These are phyloP conservation scores for Pseudocercospora crystallina DNA, from an alignment of 2,329 filamentous ascomycete genomes.

Conservation along the genomic window DNA sequence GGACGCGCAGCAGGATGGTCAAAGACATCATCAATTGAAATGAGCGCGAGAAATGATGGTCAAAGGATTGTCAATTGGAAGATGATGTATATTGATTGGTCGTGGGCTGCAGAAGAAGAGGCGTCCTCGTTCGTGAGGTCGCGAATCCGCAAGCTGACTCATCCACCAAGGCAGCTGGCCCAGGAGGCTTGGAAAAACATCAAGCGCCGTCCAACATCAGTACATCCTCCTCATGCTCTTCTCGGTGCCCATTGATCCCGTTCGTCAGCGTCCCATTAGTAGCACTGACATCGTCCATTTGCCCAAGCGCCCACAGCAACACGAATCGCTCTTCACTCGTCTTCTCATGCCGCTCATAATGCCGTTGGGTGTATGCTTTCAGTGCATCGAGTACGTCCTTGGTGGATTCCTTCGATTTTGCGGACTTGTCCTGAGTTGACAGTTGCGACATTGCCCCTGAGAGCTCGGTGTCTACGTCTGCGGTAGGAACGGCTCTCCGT, in stretches of 20 bases:
- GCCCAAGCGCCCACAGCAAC: conserved; percentile 85
- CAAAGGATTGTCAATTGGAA: too few relatives aligned
- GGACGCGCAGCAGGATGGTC: too few relatives aligned
- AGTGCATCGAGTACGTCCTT: conserved; percentile 86
- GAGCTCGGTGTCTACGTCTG: conserved; percentile 29
- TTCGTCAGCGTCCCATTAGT: conserved; percentile 13
- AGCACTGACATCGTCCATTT: conserved; percentile 74
- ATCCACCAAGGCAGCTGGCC: too few relatives aligned
- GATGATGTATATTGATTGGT: too few relatives aligned
- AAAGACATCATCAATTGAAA: too few relatives aligned
- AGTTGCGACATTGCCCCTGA: conserved; percentile 34
- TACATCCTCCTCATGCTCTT: conserved; percentile 16
- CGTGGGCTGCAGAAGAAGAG: too few relatives aligned
- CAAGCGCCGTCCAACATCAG: conserved; percentile 21
- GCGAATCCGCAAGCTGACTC: too few relatives aligned
- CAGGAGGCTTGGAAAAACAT: too few relatives aligned
- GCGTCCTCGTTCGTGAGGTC: too few relatives aligned
- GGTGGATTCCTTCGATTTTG: conserved; percentile 61
- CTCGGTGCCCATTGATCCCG: conserved; percentile 7
- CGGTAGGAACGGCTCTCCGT: conserved; percentile 26
- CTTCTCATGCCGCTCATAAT: conserved; percentile 87
- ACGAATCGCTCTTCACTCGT: conserved; percentile 92
- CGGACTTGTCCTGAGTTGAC: conserved; percentile 30
- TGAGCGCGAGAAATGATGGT: too few relatives aligned
- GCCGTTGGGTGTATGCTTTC: conserved; percentile 85